These are phyloP conservation scores for Microsporum ferrugineum DNA, from an alignment of 2,329 filamentous ascomycete genomes.

Conservation along the genomic window DNA sequence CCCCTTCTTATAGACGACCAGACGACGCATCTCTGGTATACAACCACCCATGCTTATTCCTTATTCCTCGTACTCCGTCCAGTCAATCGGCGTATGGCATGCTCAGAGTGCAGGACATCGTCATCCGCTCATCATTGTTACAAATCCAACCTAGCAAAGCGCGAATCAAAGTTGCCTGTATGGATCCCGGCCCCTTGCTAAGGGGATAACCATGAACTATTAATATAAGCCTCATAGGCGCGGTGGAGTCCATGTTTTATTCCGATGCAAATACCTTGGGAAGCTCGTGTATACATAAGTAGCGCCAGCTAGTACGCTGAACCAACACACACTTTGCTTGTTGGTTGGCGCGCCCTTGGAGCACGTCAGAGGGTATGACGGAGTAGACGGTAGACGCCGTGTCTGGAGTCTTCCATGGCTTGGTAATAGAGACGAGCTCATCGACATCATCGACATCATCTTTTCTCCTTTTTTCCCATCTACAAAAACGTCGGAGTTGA, in stretches of 20 bases:
- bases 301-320: neutral
- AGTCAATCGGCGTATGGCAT: neutral
- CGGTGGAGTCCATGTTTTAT: neutral
- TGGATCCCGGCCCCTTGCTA: neutral
- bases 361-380: neutral
- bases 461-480: neutral
- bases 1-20: constrained; percentile 8
- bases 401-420: neutral
- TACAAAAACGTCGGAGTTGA: too few relatives aligned
- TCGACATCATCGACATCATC: neutral
- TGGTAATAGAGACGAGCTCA: neutral
- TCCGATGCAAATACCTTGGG: neutral
- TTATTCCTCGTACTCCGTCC: neutral
- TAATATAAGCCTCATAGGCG: neutral
- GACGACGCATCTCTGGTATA: neutral
- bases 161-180: neutral
- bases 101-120: neutral
- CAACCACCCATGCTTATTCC: neutral
- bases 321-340: neutral
- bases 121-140: neutral
- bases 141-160: neutral
- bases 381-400: neutral
- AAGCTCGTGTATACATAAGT: neutral
- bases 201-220: neutral
- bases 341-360: neutral